Evolutionary conservation across 192 early-diverging fungal species (phyloP), one percentile per base, ranked within the genome.

Genomic region (Geranomyces michiganensis): DNA sequence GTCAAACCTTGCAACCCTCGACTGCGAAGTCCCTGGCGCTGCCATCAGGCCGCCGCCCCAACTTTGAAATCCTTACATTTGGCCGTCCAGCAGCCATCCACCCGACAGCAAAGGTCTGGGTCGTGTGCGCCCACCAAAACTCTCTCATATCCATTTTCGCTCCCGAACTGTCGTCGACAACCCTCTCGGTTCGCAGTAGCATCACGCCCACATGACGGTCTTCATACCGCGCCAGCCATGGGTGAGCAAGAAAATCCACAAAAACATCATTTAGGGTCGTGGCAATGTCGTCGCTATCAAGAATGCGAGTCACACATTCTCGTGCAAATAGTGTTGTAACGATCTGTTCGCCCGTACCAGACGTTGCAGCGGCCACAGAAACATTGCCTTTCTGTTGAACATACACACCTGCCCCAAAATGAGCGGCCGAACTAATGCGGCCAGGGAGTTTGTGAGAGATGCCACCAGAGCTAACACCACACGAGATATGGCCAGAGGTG

Each of bases 381-480:
- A 67, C 53, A 21, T 12, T 17, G 17, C 24, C 58, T 24, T 24
- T n/a, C 19, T 5, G 53, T 45, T 48, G 30, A 14, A 64, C 29
- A n/a, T 26, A 53, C 24, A 26, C 24, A n/a, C 51, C 51, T 24
- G n/a, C 19, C 2, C 22, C 58, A 79, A 85, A 94, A 70, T 91
- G 75, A 5, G 93, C 95, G 0, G 95, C 93, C 81, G 96, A 93
- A 17, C 94, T 93, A 17, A 97, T 79, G 6, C 95, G 80, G 1
- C 94, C 94, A 0, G 92, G 89, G 19, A 22, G 81, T 78, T 96
- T 97, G 24, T 96, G 81, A 1, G 90, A 86, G 60, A 96, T 93
- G 0, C 95, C 95, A 24, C 95, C 95, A 56, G 90, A 92, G 71
- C 90, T 92, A 0, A 96, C 94, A 1, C 90, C 92, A 0, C 92